These are phyloP conservation scores for Limonium bicolor DNA, from an alignment of 148 eudicot genomes.

Conservation along the genomic window DNA sequence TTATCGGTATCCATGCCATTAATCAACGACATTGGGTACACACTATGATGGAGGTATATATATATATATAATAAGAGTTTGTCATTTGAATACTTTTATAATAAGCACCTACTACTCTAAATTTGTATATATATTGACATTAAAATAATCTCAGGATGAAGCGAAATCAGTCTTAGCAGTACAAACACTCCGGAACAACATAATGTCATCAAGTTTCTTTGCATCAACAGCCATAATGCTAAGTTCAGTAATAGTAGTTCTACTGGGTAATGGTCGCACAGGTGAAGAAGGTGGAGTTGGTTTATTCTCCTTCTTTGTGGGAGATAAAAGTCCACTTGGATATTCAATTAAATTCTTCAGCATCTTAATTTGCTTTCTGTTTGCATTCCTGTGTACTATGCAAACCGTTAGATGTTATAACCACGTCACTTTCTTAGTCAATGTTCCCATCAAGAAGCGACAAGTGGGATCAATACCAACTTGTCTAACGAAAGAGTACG, in stretches of 20 bases:
- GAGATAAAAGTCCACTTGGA: constrained; percentile 18
- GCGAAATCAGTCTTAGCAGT: constrained; percentile 45
- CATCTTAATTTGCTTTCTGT: constrained; percentile 41
- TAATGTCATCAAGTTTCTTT: constrained; percentile 61
- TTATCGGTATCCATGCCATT: constrained; percentile 48
- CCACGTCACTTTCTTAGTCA: constrained; percentile 50
- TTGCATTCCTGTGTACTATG: constrained; percentile 33
- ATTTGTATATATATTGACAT: too few species aligned
- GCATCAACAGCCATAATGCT: constrained; percentile 60
- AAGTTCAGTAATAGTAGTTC: constrained; percentile 44
- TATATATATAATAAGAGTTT: too few species aligned
- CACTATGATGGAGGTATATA: constrained; percentile 65
- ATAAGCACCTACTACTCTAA: too few species aligned
- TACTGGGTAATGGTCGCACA: constrained; percentile 14
- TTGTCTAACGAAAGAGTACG: constrained; percentile 24
- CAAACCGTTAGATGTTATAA: constrained; percentile 56
- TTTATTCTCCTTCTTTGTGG: constrained; percentile 12
- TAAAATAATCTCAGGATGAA: constrained; percentile 22
- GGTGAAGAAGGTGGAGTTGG: background rate
- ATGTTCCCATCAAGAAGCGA: constrained; percentile 27
- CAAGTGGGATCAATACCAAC: too few species aligned
- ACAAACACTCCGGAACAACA: constrained; percentile 61
- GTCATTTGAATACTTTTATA: too few species aligned
- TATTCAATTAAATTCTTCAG: constrained; percentile 39
- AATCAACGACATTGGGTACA: constrained; percentile 53